Percentiles rank a stretch among this genome's conserved stretches.
phyloP scores from a whole-genome alignment of 2,329 filamentous ascomycete genomes.

The Colletotrichum sp. region DNA sequence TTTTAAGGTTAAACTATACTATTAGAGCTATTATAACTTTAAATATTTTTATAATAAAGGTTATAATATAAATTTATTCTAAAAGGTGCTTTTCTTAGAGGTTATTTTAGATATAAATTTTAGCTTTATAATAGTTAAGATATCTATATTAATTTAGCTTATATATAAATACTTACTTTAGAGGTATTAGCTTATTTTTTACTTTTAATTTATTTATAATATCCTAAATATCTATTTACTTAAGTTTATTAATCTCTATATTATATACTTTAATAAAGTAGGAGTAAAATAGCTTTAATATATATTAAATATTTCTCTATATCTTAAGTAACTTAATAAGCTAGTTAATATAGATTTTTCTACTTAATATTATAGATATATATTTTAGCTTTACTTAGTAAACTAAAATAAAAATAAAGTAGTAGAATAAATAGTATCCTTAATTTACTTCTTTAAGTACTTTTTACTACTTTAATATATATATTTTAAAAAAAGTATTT shows the following conservation, averaged over 20 bases:
- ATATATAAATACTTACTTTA: neutral
- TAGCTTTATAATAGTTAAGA: neutral
- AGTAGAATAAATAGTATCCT: neutral
- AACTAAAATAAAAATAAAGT: neutral
- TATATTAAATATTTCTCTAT: neutral
- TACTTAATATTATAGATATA: neutral
- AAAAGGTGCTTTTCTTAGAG: neutral
- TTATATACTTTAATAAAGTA: neutral
- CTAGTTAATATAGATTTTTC: neutral
- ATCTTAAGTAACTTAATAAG: neutral
- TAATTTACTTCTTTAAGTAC: neutral
- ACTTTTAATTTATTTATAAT: neutral
- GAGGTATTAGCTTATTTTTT: neutral
- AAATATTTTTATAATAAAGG: neutral
- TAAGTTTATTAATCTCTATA: neutral
- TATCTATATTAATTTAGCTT: neutral
- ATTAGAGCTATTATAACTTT: neutral
- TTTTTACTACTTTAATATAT: neutral
- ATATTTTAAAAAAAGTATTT: neutral
- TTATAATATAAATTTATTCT: neutral
- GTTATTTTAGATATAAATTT: neutral
- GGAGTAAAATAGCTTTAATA: fast-evolving
- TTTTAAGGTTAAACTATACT: neutral
- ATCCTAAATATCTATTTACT: neutral
- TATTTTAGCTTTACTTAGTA: neutral